Conservation (phyloP, 1,284 basidiomycete species). For the Cutaneotrichosporon sp. region DNA sequence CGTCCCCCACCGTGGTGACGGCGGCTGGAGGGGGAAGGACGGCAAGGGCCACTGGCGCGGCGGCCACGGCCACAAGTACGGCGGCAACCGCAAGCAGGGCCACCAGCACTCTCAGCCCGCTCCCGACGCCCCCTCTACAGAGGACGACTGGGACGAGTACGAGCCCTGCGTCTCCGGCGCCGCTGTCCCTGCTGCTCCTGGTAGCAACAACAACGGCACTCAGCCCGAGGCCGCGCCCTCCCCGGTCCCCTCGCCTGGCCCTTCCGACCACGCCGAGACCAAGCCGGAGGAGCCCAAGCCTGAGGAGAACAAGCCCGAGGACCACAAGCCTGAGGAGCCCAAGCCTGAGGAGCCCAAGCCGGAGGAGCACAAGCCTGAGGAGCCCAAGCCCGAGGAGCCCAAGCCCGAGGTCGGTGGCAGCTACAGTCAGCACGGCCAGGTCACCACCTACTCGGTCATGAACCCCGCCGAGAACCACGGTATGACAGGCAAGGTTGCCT, state of each 20-base stretch:
- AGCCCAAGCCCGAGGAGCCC: background rate
- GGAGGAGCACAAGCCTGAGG: background rate
- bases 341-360: background rate
- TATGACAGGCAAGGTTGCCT: constrained; percentile 1
- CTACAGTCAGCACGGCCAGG: background rate
- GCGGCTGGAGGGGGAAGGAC: too few species aligned
- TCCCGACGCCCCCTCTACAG: background rate
- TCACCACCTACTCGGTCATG: constrained; percentile 3
- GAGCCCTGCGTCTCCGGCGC: background rate
- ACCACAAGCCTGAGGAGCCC: background rate
- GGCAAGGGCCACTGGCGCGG: too few species aligned
- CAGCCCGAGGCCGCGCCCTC: background rate
- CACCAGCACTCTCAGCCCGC: background rate
- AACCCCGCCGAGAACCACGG: constrained; percentile 13
- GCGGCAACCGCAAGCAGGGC: background rate
- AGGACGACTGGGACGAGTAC: background rate
- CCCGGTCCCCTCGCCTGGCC: background rate
- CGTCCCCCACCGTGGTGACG: too few species aligned
- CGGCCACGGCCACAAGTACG: constrained; percentile 4
- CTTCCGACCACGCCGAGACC: background rate
- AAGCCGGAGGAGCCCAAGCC: background rate
- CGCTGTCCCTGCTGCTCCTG: background rate
- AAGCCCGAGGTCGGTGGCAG: background rate
- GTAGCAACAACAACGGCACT: background rate
- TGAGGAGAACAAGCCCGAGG: background rate